Conservation (phyloP, 2,329 filamentous ascomycete genomes). For the Ophiocordyceps polyrhachis-furcata region DNA sequence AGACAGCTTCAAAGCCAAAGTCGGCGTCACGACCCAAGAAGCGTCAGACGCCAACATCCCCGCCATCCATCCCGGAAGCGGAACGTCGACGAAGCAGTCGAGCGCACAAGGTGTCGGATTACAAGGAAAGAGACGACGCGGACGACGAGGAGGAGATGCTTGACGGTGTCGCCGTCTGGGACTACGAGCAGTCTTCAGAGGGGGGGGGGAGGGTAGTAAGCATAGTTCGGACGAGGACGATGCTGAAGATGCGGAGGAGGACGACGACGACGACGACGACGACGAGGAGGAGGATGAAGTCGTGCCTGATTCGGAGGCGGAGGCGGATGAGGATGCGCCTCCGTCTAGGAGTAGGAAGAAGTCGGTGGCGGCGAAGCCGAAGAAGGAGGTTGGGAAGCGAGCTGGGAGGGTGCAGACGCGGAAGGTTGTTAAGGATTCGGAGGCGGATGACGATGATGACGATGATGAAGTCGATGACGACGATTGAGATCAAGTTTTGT, state of each 20-base stretch:
- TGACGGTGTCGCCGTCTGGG: conserved; percentile 39
- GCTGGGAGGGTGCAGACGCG: too few relatives aligned
- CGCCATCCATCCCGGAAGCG: conserved; percentile 14
- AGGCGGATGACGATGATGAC: too few relatives aligned
- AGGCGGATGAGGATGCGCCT: too few relatives aligned
- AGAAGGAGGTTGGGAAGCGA: too few relatives aligned
- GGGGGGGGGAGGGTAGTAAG: too few relatives aligned
- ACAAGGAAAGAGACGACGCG: conserved; percentile 36
- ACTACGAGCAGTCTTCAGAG: conserved; percentile 26
- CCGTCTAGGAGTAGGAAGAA: too few relatives aligned
- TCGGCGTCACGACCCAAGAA: conserved; percentile 11
- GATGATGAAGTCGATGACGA: too few relatives aligned
- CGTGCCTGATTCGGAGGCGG: too few relatives aligned
- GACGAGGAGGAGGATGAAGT: too few relatives aligned
- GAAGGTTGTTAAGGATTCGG: too few relatives aligned
- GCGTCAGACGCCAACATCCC: conserved; percentile 4
- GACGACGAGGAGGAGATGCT: conserved; percentile 45
- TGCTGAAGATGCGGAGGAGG: conserved; percentile 4
- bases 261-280: conserved; percentile 4
- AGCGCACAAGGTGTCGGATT: conserved; percentile 25
- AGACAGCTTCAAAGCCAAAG: conserved; percentile 15
- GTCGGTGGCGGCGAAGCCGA: too few relatives aligned
- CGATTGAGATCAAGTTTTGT: too few relatives aligned
- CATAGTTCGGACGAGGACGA: conserved; percentile 14
- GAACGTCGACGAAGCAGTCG: conserved; percentile 40